Conservation (phyloP, 306 rosid genomes). For the Dryas alaskensis region DNA sequence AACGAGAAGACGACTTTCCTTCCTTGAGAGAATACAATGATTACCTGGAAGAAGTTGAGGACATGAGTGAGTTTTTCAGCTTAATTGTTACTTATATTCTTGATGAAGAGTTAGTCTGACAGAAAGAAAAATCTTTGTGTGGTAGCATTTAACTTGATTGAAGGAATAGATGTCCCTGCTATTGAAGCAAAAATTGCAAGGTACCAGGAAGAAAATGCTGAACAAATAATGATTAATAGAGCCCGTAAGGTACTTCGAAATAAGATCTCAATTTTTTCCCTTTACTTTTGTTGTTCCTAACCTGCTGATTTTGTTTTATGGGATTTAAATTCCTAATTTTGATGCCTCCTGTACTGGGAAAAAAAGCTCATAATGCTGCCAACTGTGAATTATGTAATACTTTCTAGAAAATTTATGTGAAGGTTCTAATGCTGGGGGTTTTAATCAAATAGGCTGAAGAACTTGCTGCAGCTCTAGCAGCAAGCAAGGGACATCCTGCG, state of each 20-base stretch:
- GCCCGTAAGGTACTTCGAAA: constrained; percentile 69
- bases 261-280: not conserved
- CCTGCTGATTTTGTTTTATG: not conserved
- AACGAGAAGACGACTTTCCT: constrained; percentile 82
- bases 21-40: constrained; percentile 82
- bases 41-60: constrained; percentile 94
- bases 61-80: constrained; percentile 60
- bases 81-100: constrained; percentile 6
- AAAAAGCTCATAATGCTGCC: not conserved
- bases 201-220: constrained; percentile 88
- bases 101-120: constrained; percentile 9
- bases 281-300: constrained; percentile 1
- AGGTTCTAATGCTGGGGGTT: constrained; percentile 25
- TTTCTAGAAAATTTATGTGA: not conserved
- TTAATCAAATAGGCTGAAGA: constrained; percentile 75
- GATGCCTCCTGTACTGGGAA: not conserved
- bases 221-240: constrained; percentile 78
- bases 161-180: constrained; percentile 69
- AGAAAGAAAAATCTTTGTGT: constrained; percentile 2
- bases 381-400: not conserved
- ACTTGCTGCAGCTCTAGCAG: constrained; percentile 82
- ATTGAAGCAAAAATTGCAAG: constrained; percentile 66
- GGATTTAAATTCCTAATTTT: not conserved
- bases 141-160: constrained; percentile 68
- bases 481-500: constrained; percentile 63